Evolutionary conservation across 2,329 filamentous ascomycete species (phyloP), one percentile per base, ranked within the genome.

Genomic region (Diplodia corticola): DNA sequence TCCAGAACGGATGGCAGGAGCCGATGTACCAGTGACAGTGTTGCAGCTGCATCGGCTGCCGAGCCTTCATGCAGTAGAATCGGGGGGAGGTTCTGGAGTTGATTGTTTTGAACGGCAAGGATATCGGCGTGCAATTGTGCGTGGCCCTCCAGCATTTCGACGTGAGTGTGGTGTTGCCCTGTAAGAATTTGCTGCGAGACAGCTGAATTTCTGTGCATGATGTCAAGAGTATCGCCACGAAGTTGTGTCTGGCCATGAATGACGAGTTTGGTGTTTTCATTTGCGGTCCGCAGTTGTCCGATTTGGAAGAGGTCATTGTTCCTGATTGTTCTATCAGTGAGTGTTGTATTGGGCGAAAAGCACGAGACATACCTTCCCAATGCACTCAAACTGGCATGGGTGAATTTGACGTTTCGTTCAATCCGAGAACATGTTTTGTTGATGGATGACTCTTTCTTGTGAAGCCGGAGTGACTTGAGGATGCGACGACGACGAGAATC

Each of bases 261-360:
- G 5, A 44, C 40, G 0, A 44, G 17, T 20, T 10, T 6, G 17
- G 17, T 44, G n/a, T 44, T 44, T 0, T 20, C n/a, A 4, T 44
- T 44, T 6, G n/a, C 17, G 2, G 40, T 44, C 3, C 2, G 2
- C 1, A 44, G n/a, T 20, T n/a, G 7, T 3, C 17, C 7, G 2
- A 10, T 44, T 4, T 44, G 40, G 1, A 10, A n/a, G 3, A 44
- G 17, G n/a, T 44, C 40, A 44, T 44, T 44, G 1, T 4, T 44
- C 17, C 40, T 44, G 2, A 5, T 3, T 1, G 40, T 2, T n/a
- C 2, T 10, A 3, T 44, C 4, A 44, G 40, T 7, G 37, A 17
- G 1, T 9, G 37, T 7, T n/a, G 0, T 3, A 7, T 12, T n/a
- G 17, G 3, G 5, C 1, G 2, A 1, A 3, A 44, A 7, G 17